A percentile compares a stretch with the other conserved stretches of the same genome.
Conservation (phyloP, 2,329 filamentous ascomycete genomes). For the Ramularia endophylla region DNA sequence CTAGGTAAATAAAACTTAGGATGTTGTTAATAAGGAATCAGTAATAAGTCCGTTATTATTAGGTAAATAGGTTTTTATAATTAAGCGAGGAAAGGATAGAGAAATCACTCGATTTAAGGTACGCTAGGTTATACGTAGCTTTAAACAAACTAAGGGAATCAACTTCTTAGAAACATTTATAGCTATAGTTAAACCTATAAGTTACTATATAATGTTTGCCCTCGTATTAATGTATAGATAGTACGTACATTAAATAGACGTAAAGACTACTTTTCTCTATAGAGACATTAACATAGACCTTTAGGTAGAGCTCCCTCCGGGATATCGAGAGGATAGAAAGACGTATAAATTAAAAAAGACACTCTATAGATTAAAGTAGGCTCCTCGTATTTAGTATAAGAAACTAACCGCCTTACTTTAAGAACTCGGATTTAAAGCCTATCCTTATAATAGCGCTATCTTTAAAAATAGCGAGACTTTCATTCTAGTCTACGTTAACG, state of each 20-base stretch:
- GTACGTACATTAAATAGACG: background rate
- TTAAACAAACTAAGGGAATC: slow-evolving; percentile 1
- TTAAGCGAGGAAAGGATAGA: background rate
- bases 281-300: background rate
- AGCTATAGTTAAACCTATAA: background rate
- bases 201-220: background rate
- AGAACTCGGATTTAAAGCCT: background rate
- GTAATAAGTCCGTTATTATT: background rate
- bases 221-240: background rate
- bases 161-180: slow-evolving; percentile 3
- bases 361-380: slow-evolving; percentile 2
- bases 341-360: background rate
- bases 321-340: background rate
- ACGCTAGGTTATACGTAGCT: slow-evolving; percentile 2
- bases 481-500: slow-evolving; percentile 2
- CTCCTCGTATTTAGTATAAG: slow-evolving; percentile 6
- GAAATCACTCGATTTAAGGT: slow-evolving; percentile 2
- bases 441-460: background rate
- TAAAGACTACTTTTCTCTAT: background rate
- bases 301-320: background rate
- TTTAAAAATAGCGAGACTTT: background rate
- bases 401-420: background rate
- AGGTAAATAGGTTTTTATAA: background rate
- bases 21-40: background rate
- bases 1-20: background rate